These are phyloP conservation scores for Candida taoyuanica DNA, from an alignment of 805 yeast species.

Conservation along the genomic window DNA sequence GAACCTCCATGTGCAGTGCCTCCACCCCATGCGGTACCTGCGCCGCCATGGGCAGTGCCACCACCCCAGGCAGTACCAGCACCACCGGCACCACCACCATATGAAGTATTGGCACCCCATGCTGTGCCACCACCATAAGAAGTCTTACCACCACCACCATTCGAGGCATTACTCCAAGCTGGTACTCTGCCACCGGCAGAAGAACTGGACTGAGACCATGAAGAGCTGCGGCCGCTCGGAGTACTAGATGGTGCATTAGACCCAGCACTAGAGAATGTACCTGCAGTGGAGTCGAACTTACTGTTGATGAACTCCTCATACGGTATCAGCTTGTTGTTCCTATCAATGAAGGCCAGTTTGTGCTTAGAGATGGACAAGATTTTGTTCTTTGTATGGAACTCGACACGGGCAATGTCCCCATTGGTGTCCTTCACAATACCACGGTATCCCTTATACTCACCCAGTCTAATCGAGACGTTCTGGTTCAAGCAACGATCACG, in stretches of 20 bases:
- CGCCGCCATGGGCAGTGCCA: conserved; percentile 38
- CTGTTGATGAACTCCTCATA: conserved; percentile 74
- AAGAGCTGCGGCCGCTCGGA: conserved; percentile 20
- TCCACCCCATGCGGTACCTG: conserved; percentile 26
- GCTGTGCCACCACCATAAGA: conserved; percentile 33
- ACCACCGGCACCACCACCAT: conserved; percentile 37
- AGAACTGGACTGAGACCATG: conserved; percentile 16
- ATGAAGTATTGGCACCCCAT: too few species aligned
- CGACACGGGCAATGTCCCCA: conserved; percentile 87
- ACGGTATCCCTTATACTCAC: conserved; percentile 85
- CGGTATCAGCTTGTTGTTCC: conserved; percentile 64
- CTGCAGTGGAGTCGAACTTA: conserved; percentile 22
- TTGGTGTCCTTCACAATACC: conserved; percentile 94
- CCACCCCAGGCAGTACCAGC: conserved; percentile 29
- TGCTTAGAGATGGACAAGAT: conserved; percentile 79
- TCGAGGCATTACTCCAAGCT: conserved; percentile 38
- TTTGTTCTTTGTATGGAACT: conserved; percentile 88
- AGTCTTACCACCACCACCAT: conserved; percentile 35
- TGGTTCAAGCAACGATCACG: conserved; percentile 79
- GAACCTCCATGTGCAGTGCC: conserved; percentile 41
- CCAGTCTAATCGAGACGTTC: conserved; percentile 85
- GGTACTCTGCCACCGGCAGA: conserved; percentile 38
- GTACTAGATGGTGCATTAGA: neutral
- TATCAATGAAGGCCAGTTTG: conserved; percentile 69
- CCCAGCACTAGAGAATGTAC: conserved; percentile 3